Evolutionary conservation across 208 protist genomes (phyloP).

Genomic region (Leishmania aethiopica): DNA sequence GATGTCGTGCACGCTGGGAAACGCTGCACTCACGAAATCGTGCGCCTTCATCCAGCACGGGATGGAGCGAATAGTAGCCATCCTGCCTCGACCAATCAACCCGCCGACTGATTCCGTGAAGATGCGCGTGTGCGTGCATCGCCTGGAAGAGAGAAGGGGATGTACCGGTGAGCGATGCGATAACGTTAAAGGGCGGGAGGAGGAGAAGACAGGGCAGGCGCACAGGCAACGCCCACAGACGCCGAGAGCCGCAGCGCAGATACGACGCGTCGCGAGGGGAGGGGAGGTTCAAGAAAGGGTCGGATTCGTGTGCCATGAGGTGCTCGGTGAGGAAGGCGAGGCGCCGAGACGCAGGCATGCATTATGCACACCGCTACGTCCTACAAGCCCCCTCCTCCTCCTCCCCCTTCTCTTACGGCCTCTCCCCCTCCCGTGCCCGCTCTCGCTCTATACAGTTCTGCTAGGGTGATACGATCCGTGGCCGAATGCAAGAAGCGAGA

Average conservation of each 20-base stretch:
- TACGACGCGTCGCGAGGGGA: background rate
- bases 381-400: background rate
- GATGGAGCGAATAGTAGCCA: background rate
- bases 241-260: background rate
- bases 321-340: background rate
- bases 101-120: too few species aligned
- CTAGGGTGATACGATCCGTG: background rate
- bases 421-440: background rate
- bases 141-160: too few species aligned
- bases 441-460: background rate
- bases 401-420: background rate
- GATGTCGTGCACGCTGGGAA: too few species aligned
- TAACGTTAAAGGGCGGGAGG: too few species aligned
- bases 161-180: too few species aligned
- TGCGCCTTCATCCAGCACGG: too few species aligned
- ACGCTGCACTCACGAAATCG: too few species aligned
- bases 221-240: background rate
- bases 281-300: background rate
- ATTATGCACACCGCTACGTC: background rate
- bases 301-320: background rate
- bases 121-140: too few species aligned
- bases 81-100: constrained; percentile 15
- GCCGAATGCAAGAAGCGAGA: too few species aligned
- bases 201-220: background rate
- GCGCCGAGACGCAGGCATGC: background rate